Evolutionary conservation across 345 rosid species (phyloP).

Genomic region (Boechera stricta): DNA sequence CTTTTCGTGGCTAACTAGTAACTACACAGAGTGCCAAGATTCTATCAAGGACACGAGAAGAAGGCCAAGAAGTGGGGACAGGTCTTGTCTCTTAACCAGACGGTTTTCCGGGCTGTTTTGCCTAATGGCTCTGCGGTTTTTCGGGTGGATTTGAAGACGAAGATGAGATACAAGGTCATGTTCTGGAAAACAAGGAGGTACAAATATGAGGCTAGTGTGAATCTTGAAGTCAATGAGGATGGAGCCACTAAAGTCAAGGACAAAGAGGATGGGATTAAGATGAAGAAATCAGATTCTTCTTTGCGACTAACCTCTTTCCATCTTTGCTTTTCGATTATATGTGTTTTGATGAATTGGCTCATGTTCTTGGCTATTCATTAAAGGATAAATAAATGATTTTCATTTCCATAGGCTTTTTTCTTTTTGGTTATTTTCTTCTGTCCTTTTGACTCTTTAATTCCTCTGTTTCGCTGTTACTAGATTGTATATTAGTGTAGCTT

Average conservation of each 20-base stretch:
- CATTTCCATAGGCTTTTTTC: too few relatives aligned
- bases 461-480: background rate
- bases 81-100: constrained; percentile 25
- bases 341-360: background rate
- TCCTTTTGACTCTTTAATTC: background rate
- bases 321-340: background rate
- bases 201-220: background rate
- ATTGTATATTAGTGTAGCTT: background rate
- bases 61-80: constrained; percentile 50
- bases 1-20: background rate
- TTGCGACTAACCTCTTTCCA: background rate
- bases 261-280: background rate
- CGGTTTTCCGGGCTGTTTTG: background rate
- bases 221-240: background rate
- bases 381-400: too few relatives aligned
- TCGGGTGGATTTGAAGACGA: background rate
- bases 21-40: constrained; percentile 26
- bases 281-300: background rate
- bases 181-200: background rate
- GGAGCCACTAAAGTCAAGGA: background rate
- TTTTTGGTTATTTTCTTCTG: too few relatives aligned
- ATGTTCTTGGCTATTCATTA: background rate
- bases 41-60: constrained; percentile 60
- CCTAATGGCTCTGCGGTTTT: background rate
- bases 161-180: background rate